Evolutionary conservation across 352 stramenopile species (phyloP).

Genomic region (Globisporangium iwayamae): DNA sequence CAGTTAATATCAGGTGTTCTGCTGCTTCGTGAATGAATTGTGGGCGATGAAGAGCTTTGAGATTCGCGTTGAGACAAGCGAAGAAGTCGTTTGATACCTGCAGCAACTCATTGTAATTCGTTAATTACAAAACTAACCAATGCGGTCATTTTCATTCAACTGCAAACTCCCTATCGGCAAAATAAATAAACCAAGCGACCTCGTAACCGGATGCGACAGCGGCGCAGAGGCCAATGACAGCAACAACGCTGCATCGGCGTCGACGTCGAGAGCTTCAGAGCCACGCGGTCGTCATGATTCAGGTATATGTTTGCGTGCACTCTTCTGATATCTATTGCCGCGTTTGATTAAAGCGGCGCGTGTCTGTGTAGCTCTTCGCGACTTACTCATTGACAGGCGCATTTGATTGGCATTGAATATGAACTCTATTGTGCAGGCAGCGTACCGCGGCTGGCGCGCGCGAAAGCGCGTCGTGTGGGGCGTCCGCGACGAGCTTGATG

Average conservation of each 20-base stretch:
- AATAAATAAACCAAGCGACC: too few species aligned
- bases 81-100: too few species aligned
- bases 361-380: constrained; percentile 1
- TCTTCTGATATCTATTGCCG: neutral
- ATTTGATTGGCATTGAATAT: neutral
- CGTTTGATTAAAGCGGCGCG: neutral
- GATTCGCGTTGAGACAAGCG: too few species aligned
- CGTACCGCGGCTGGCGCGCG: constrained; percentile 54
- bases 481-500: constrained; percentile 41
- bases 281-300: constrained; percentile 22
- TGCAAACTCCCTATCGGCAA: too few species aligned
- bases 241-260: neutral
- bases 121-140: too few species aligned
- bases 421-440: constrained; percentile 21
- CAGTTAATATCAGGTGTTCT: too few species aligned
- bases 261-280: constrained; percentile 16
- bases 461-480: constrained; percentile 40
- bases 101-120: too few species aligned
- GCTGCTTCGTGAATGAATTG: too few species aligned
- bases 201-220: neutral
- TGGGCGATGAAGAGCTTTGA: too few species aligned
- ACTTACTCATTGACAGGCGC: neutral
- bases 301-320: constrained; percentile 13
- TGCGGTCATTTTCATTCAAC: too few species aligned
- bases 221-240: neutral